A percentile compares a stretch with the other conserved stretches of the same genome.
Conservation (phyloP, 768 basidiomycete genomes). For the Pilatotrama ljubarskyi region DNA sequence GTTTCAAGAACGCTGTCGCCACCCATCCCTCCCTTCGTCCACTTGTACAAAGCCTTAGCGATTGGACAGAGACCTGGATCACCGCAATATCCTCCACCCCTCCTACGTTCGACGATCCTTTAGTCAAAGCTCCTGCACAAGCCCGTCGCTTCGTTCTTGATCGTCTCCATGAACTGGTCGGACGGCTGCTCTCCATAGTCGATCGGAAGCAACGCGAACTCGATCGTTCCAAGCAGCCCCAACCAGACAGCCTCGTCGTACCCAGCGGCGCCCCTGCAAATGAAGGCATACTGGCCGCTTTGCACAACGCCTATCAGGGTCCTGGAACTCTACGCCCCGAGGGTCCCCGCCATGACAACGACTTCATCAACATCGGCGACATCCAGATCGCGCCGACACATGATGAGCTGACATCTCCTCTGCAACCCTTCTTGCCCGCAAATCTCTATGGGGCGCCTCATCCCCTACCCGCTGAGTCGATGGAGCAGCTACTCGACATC, state of each 20-base stretch:
- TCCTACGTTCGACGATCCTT: conserved; percentile 25
- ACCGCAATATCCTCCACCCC: conserved; percentile 18
- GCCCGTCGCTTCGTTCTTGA: conserved; percentile 15
- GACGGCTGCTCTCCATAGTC: conserved; percentile 25
- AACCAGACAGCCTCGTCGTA: not conserved
- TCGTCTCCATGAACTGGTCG: conserved; percentile 16
- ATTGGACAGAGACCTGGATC: conserved; percentile 29
- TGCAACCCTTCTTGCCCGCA: conserved; percentile 60
- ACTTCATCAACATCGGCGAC: conserved; percentile 50
- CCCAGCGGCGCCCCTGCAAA: not conserved
- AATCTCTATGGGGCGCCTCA: conserved; percentile 63
- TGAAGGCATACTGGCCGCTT: conserved; percentile 24
- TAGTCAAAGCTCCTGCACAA: conserved; percentile 2
- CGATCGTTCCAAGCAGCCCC: not conserved
- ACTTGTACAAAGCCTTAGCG: conserved; percentile 24
- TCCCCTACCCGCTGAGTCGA: conserved; percentile 53
- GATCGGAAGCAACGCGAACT: conserved; percentile 22
- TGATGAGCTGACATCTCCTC: conserved; percentile 53
- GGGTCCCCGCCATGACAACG: conserved; percentile 70
- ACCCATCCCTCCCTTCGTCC: conserved; percentile 21
- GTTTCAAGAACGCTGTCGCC: conserved; percentile 31
- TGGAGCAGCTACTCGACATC: conserved; percentile 67
- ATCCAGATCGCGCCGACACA: conserved; percentile 73
- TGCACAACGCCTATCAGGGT: conserved; percentile 22
- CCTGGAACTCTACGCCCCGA: conserved; percentile 36